A percentile compares a stretch with the other conserved stretches of the same genome.
Conservation (phyloP, 2,329 filamentous ascomycete genomes). For the Cryphonectria parasitica region DNA sequence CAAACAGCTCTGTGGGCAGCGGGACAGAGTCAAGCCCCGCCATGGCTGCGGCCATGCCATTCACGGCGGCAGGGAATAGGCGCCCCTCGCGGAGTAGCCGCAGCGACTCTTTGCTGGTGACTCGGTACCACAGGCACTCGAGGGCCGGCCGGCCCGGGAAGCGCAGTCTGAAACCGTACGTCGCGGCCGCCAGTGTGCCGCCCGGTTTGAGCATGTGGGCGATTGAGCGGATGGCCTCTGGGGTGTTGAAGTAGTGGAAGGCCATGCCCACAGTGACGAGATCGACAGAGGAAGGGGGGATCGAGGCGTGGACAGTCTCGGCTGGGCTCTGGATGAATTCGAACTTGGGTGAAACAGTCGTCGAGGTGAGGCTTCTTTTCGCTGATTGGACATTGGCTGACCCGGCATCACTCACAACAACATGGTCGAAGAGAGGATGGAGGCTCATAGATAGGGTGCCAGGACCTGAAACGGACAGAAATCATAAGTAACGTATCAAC, state of each 20-base stretch:
- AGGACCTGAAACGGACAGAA: slow-evolving; percentile 18
- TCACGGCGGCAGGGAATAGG: slow-evolving; percentile 30
- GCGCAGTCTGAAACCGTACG: slow-evolving; percentile 31
- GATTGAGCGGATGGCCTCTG: slow-evolving; percentile 26
- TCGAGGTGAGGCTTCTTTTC: slow-evolving; percentile 17
- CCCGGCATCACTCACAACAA: slow-evolving; percentile 30
- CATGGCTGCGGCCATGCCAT: slow-evolving; percentile 30
- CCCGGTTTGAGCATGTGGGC: slow-evolving; percentile 29
- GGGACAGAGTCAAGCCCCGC: slow-evolving; percentile 29
- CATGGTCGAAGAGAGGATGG: slow-evolving; percentile 17
- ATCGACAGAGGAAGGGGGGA: slow-evolving; percentile 27
- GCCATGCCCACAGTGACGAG: slow-evolving; percentile 31
- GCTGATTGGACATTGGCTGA: slow-evolving; percentile 27
- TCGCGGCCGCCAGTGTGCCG: slow-evolving; percentile 29
- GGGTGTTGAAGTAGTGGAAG: slow-evolving; percentile 32
- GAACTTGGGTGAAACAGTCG: not conserved
- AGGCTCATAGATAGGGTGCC: slow-evolving; percentile 29
- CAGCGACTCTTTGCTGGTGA: slow-evolving; percentile 27
- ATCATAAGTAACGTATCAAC: not conserved
- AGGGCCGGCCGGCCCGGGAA: slow-evolving; percentile 26
- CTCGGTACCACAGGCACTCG: slow-evolving; percentile 29
- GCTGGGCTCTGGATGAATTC: slow-evolving; percentile 28
- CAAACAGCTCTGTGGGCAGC: slow-evolving; percentile 28
- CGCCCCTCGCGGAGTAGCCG: slow-evolving; percentile 28
- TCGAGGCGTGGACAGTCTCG: slow-evolving; percentile 23